Base-by-base conservation (phyloP, 176 grass and related monocot genomes). In the bread wheat (Triticum aestivum) region DNA sequence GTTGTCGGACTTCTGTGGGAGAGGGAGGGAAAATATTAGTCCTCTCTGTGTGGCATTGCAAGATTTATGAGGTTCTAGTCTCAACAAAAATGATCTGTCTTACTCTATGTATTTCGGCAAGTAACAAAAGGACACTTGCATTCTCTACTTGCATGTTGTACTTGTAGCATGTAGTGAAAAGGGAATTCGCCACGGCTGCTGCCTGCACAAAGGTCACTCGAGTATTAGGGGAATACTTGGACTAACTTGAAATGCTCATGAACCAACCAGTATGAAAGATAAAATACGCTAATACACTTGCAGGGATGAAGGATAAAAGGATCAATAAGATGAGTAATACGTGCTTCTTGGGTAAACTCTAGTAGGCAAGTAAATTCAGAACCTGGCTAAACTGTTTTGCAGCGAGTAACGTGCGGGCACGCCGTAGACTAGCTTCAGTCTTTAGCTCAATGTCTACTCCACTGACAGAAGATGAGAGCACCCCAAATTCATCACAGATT, bases 131-230 rank as follows among this genome's bases (percentile, higher is more conserved):
- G 91, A 99, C 85, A 70, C 88, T 94, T 62, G 97, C 97, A 87
- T 99, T 94, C 77, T 99, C 94, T 70, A 96, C 87, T 77, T 99
- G 92, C 97, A 99, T 92, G 83, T 91, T 99, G 79, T 94, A 94
- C 66, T 94, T 96, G 87, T 96, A 94, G 90, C 97, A 96, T 54
- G 82, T 94, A 91, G 82, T 90, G 88, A 96, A 98, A 82, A 99
- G 94, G 83, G 87, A 87, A 86, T 88, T 92, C 14, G 94, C 94
- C 83, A 99, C 90, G 78, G 77, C 61, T 94, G 94, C 94, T 18
- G 94, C 94, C 97, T 99, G 86, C 64, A 76, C 69, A 81, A 70
- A 87, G 30, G 80, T 56, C 58, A 76, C 63, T 41, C 45, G 51
- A 71, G 65, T 73, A 82, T 79, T 27, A 59, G 10, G 8, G 79